Evolutionary conservation across 169 alveolate species (phyloP), one percentile per base, ranked within the genome.

Genomic region (Eimeria brunetti): DNA sequence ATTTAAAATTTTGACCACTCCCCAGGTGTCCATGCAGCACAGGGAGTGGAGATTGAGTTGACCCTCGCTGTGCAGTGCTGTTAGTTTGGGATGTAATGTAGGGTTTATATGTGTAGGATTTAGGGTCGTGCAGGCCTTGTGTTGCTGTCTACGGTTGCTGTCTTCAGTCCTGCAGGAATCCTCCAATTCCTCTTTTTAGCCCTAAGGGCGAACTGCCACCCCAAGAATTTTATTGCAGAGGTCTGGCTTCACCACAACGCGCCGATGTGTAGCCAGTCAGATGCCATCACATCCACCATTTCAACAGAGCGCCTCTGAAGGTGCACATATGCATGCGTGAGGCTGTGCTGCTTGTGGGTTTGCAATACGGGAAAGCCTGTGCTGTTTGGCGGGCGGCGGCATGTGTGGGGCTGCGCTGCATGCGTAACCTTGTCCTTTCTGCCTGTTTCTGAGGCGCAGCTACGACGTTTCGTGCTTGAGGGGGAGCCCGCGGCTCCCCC

Each of bases 401-500:
- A 4, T 62, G 73, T 62, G 73, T 38, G 73, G 38, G 14, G 20
- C 38, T 62, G 73, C 12, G 38, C 73, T 62, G 73, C 69, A 14
- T 60, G 30, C 27, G 69, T 12, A 18, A 20, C 69, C 3, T 60
- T 9, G 18, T 27, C 27, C 49, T 1, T 8, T 12, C 6, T 73
- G 56, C 36, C 53, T 22, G 46, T 14, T 73, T 67, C 69, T 58
- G 91, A 27, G 75, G 41, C 78, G 18, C 75, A 83, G 91, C 91
- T 83, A 1, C 75, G 41, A 38, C 91, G 53, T 24, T 83, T 56
- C 41, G 33, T 83, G 73, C 91, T 83, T 20, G 58, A 51, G 53
- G 76, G 91, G 1, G 91, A 83, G 76, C 91, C 91, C 5, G 91
- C 51, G 12, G 91, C 91, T 41, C 78, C 91, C 51, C 91, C 91